Percentiles rank a stretch among this genome's conserved stretches.
phyloP scores from a whole-genome alignment of 441 rosid genomes.

The Gossypium armourianum region DNA sequence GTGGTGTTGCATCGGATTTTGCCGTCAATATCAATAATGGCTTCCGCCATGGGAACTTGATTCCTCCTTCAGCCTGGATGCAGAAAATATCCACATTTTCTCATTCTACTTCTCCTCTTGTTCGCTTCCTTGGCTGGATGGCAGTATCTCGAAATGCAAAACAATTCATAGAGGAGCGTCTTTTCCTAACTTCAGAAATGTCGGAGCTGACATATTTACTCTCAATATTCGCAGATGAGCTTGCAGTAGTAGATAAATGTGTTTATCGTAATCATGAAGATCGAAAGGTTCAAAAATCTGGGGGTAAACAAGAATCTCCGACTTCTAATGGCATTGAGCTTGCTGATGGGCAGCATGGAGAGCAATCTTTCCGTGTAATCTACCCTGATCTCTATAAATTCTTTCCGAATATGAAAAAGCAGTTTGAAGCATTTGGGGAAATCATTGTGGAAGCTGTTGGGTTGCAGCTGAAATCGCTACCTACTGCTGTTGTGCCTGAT shows the following conservation, averaged over 20 bases:
- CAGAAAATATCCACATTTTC: constrained; percentile 51
- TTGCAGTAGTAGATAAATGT: constrained; percentile 39
- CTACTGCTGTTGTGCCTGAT: constrained; percentile 55
- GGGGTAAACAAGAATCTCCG: constrained; percentile 17
- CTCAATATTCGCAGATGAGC: constrained; percentile 62
- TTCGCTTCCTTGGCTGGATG: constrained; percentile 87
- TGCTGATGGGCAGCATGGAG: constrained; percentile 26
- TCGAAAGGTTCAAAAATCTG: constrained; percentile 26
- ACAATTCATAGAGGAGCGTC: constrained; percentile 41
- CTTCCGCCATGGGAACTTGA: constrained; percentile 42
- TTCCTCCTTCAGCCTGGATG: constrained; percentile 66
- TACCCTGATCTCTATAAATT: constrained; percentile 57
- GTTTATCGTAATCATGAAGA: constrained; percentile 30
- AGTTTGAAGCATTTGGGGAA: constrained; percentile 61
- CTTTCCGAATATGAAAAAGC: constrained; percentile 61
- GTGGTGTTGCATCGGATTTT: constrained; percentile 40
- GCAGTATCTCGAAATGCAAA: constrained; percentile 62
- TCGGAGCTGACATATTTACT: constrained; percentile 50
- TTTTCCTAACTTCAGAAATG: constrained; percentile 59
- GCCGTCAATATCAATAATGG: constrained; percentile 27
- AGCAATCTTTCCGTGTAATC: constrained; percentile 45
- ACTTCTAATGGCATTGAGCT: constrained; percentile 20
- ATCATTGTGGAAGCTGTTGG: constrained; percentile 69
- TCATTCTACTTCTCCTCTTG: constrained; percentile 48
- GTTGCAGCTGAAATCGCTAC: constrained; percentile 55